These are phyloP conservation scores for Globisporangium ultimum DNA, from an alignment of 352 stramenopile species.

Conservation along the genomic window DNA sequence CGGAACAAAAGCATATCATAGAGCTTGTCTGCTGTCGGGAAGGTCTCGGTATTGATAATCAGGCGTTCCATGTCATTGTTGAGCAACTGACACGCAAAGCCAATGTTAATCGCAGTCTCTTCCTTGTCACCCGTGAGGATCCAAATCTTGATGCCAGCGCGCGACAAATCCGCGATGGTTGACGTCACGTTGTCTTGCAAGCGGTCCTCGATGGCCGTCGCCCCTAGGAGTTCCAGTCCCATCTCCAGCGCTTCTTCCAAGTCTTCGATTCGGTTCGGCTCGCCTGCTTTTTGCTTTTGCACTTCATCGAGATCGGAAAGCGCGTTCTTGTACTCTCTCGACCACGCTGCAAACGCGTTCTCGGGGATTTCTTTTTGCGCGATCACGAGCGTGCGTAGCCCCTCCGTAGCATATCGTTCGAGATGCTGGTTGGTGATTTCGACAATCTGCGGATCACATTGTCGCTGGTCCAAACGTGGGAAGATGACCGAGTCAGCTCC, in stretches of 20 bases:
- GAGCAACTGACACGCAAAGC: slow-evolving; percentile 93
- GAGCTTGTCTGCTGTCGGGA: slow-evolving; percentile 42
- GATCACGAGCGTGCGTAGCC: slow-evolving; percentile 87
- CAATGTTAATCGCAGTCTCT: slow-evolving; percentile 97
- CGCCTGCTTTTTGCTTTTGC: slow-evolving; percentile 43
- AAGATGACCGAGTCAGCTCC: slow-evolving; percentile 85
- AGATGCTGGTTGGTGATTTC: slow-evolving; percentile 72
- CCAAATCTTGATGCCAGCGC: slow-evolving; percentile 83
- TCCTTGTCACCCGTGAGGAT: slow-evolving; percentile 91
- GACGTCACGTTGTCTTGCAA: slow-evolving; percentile 74
- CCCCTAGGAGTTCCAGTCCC: slow-evolving; percentile 66
- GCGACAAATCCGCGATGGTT: slow-evolving; percentile 70
- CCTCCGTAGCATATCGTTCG: slow-evolving; percentile 82
- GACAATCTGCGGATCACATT: slow-evolving; percentile 46
- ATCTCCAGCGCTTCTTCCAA: slow-evolving; percentile 78
- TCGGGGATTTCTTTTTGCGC: slow-evolving; percentile 72
- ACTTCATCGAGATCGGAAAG: slow-evolving; percentile 73
- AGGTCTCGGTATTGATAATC: slow-evolving; percentile 72
- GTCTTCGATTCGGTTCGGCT: slow-evolving; percentile 74
- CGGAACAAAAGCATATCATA: slow-evolving; percentile 58
- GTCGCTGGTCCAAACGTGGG: slow-evolving; percentile 38
- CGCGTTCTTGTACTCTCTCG: slow-evolving; percentile 66
- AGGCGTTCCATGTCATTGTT: slow-evolving; percentile 94
- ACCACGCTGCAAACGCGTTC: slow-evolving; percentile 71
- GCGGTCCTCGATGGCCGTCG: slow-evolving; percentile 81